phyloP scores from a whole-genome alignment of 495 filamentous ascomycete species.

The Neurospora sp. region DNA sequence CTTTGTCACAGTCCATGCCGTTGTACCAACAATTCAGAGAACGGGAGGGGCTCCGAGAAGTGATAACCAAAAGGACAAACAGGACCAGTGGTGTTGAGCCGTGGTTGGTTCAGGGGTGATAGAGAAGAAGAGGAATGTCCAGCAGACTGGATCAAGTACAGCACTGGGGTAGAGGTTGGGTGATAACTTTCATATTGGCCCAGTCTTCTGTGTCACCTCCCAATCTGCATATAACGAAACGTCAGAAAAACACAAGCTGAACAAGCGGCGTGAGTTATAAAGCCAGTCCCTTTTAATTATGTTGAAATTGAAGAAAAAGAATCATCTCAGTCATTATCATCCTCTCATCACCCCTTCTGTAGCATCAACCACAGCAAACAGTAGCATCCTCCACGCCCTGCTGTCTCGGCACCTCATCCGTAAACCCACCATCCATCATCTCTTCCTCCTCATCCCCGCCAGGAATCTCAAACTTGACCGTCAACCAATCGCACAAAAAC shows the following conservation, averaged over 20 bases:
- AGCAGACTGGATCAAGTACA: neutral
- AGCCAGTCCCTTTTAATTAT: slow-evolving; percentile 2
- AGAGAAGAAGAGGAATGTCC: neutral
- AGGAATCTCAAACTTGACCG: neutral
- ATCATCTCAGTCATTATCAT: neutral
- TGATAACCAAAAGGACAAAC: neutral
- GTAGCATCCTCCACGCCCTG: slow-evolving; percentile 15
- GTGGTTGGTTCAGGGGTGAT: neutral
- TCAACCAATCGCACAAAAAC: slow-evolving; percentile 36
- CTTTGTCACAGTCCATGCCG: neutral
- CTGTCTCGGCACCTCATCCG: neutral
- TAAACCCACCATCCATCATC: neutral
- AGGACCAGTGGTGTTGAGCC: neutral
- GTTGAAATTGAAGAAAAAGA: neutral
- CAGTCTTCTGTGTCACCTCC: too few species aligned
- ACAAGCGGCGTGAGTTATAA: neutral
- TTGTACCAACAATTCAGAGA: neutral
- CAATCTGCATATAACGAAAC: too few species aligned
- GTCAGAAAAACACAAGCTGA: too few species aligned
- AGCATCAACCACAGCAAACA: slow-evolving; percentile 19
- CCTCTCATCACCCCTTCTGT: neutral
- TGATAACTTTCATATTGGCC: neutral
- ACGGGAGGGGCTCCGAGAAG: neutral
- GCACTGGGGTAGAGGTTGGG: neutral
- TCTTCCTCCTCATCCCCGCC: neutral